A percentile compares a stretch with the other conserved stretches of the same genome.
These are phyloP conservation scores for Nasturtium officinale DNA, from an alignment of 345 rosid species.

Conservation along the genomic window DNA sequence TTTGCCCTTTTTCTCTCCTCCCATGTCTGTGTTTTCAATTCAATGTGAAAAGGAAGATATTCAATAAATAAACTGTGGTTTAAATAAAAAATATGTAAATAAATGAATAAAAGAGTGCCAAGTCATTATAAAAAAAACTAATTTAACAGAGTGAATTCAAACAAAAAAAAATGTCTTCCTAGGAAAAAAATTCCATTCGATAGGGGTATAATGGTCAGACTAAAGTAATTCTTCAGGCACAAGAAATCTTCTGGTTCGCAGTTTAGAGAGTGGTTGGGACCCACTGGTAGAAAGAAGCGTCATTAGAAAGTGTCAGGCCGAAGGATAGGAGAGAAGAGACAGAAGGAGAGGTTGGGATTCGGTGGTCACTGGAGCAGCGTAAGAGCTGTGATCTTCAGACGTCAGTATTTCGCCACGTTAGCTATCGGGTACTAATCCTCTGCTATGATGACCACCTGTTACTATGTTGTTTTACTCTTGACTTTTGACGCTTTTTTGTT, in stretches of 20 bases:
- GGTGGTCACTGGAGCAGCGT: conserved; percentile 32
- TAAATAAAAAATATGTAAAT: not conserved
- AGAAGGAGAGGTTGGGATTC: conserved; percentile 3
- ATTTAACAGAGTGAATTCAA: too few species aligned
- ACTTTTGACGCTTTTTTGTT: conserved; percentile 24
- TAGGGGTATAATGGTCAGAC: conserved; percentile 18
- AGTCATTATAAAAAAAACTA: too few species aligned
- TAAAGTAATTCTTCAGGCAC: conserved; percentile 36
- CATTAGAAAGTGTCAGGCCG: conserved; percentile 36
- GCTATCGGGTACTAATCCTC: conserved; percentile 13
- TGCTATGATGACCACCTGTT: conserved; percentile 16
- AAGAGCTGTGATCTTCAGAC: conserved; percentile 31
- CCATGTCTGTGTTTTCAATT: conserved; percentile 32
- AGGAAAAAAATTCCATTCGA: not conserved
- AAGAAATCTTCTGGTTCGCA: conserved; percentile 41
- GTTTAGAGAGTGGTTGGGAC: conserved; percentile 29
- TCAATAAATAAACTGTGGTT: not conserved
- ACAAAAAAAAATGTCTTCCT: not conserved
- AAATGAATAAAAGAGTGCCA: conserved; percentile 25
- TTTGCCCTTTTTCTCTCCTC: conserved; percentile 30
- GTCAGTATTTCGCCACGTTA: conserved; percentile 34
- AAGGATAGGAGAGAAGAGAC: not conserved
- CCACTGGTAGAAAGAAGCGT: conserved; percentile 16
- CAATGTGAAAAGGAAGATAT: conserved; percentile 34
- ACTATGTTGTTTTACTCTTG: conserved; percentile 4